Evolutionary conservation across 164 flowering plant species (phyloP), one percentile per base, ranked within the genome.

Genomic region (Chimonanthus salicifolius): DNA sequence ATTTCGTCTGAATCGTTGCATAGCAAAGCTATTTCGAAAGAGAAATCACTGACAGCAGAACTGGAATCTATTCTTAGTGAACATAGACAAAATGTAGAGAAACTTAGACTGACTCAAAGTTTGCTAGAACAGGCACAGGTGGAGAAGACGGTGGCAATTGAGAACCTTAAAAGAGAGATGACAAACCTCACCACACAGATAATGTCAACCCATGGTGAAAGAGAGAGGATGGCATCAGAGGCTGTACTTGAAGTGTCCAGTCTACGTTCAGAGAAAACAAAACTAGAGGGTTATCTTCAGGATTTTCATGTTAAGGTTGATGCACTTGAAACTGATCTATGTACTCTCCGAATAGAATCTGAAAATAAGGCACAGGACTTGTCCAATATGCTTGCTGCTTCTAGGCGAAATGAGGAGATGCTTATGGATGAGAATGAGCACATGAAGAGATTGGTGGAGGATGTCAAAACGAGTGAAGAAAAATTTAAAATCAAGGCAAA

Each of bases 111-210:
- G 71, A 83, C 69, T 67, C 85, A 86, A 73, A 84, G 78, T 77
- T 73, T 86, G 71, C 65, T 85, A 46, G 80, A 85, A 76, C 80
- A 87, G 76, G 75, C 51, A 79, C 74, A 83, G 58, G 68, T 78
- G 70, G 89, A 87, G 76, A 87, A 85, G 79, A 71, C 72, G 15
- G 65, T 71, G 64, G 90, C 88, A 86, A 83, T 80, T 73, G 86
- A 90, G 82, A 84, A 74, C 67, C 87, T 91, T 76, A 89, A 87
- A 68, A 81, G 78, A 71, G 91, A 87, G 73, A 84, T 88, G 33
- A 84, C 79, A 50, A 77, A 75, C 58, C 87, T 89, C 46, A 84
- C 71, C 4, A 79, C 83, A 75, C 84, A 85, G 80, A 79, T 88
- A 75, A 77, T 85, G 10, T 74, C 75, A 51, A 70, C 76, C 62